Base-by-base conservation (phyloP, 2,329 filamentous ascomycete genomes). In the Fusarium kyushuense region DNA sequence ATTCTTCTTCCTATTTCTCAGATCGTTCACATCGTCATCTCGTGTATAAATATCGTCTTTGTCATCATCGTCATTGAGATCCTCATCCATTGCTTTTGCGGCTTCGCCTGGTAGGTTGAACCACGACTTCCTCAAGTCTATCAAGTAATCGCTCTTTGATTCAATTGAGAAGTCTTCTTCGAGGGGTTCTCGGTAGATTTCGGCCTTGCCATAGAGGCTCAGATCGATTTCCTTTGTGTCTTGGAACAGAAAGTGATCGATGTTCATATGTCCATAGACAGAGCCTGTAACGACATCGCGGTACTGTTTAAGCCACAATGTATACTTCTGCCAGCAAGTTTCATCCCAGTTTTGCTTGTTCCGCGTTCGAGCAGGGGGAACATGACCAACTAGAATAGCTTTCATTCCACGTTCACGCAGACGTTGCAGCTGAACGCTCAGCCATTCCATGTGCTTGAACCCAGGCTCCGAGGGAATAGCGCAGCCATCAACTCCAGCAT, bases 291-390 rank as follows among this genome's bases (percentile, higher is more conserved):
- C 85, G 36, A 99, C 90, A 77, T 99, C 96, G 33, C 96, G 91
- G 78, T 94, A 99, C 77, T 96, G 93, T 71, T 89, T 87, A 74
- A 95, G 82, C 93, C 94, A 98, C 6, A 98, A 82, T 0, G 93
- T 92, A 79, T 97, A 99, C 77, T 97, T 97, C 77, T 97, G 95
- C 94, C 95, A 99, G 81, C 96, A 99, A 0, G 92, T 94, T 83
- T 98, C 95, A 70, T 97, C 94, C 96, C 96, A 99, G 65, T 89
- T 89, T 74, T 89, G 87, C 83, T 98, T 98, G 79, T 89, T 91
- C 35, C 89, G 86, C 2, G 94, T 96, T 64, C 94, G 86, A 1
- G 94, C 95, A 1, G 96, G 96, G 2, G 96, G 94, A 6, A 99
- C 94, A 78, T 99, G 96, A 3, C 96, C 95, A 72, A 92, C 96